Conservation (phyloP, 768 basidiomycete genomes). For the Tricholoma furcatifolium region DNA sequence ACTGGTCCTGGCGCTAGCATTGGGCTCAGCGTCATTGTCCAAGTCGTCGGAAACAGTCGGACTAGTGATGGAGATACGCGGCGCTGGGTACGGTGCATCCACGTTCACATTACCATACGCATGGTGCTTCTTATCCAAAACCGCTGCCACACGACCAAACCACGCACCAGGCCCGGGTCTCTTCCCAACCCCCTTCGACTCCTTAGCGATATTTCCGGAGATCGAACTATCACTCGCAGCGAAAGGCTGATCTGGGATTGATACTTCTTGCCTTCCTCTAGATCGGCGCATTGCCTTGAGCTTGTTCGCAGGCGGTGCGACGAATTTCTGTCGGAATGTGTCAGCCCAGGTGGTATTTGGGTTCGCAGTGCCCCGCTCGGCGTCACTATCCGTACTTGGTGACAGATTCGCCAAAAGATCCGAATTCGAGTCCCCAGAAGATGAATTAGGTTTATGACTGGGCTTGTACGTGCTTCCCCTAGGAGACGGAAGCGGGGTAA, state of each 20-base stretch:
- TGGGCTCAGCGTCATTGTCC: constrained; percentile 22
- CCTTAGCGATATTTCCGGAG: constrained; percentile 10
- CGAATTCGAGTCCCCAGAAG: constrained; percentile 30
- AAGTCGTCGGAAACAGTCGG: constrained; percentile 24
- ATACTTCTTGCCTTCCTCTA: constrained; percentile 29
- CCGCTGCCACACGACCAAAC: constrained; percentile 26
- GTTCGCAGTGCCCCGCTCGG: constrained; percentile 15
- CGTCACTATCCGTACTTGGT: constrained; percentile 16
- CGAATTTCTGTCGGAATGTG: constrained; percentile 16
- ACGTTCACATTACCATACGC: constrained; percentile 4
- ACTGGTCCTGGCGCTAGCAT: too few relatives aligned
- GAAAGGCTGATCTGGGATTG: constrained; percentile 28
- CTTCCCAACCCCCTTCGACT: constrained; percentile 4
- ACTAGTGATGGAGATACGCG: constrained; percentile 44
- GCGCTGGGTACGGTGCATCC: constrained; percentile 24
- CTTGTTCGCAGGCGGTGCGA: constrained; percentile 32
- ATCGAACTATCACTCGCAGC: constrained; percentile 10
- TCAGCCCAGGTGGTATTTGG: constrained; percentile 2
- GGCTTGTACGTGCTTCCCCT: constrained; percentile 31
- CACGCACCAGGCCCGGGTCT: constrained; percentile 25
- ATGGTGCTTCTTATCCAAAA: constrained; percentile 23
- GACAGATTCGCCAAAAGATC: constrained; percentile 46
- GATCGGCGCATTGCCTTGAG: constrained; percentile 44
- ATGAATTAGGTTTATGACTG: constrained; percentile 19
- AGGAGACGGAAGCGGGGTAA: constrained; percentile 51